Evolutionary conservation across 768 basidiomycete genomes (phyloP).

Genomic region (Russula compacta): DNA sequence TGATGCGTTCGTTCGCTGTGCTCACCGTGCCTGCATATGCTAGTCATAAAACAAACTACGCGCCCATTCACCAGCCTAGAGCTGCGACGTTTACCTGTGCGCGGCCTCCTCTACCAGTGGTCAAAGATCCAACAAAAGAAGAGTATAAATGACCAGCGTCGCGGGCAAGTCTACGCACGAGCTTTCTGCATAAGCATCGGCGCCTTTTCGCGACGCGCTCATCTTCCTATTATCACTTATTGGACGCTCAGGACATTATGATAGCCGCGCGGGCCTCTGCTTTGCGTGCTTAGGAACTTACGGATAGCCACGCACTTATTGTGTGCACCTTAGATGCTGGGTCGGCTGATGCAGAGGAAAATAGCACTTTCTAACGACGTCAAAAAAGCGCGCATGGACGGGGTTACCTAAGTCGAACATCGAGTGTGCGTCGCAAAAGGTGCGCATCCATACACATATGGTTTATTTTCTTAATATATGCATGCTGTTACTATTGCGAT

Average conservation of each 20-base stretch:
- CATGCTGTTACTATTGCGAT: too few relatives aligned
- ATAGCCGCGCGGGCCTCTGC: conserved; percentile 9
- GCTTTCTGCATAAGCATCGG: conserved; percentile 10
- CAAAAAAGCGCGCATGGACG: conserved; percentile 14
- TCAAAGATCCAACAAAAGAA: conserved; percentile 21
- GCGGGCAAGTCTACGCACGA: conserved; percentile 12
- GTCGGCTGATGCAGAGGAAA: conserved; percentile 13
- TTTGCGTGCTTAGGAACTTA: neutral
- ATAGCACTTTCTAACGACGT: conserved; percentile 13
- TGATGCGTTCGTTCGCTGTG: conserved; percentile 5
- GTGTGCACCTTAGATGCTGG: conserved; percentile 7
- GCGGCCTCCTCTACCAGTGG: conserved; percentile 9
- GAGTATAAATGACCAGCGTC: conserved; percentile 12
- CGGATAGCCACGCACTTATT: too few relatives aligned
- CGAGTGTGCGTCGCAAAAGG: conserved; percentile 18
- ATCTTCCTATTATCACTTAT: neutral
- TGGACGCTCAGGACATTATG: conserved; percentile 20
- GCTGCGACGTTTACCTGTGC: neutral
- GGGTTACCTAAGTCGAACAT: conserved; percentile 20
- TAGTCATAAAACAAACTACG: conserved; percentile 20
- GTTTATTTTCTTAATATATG: too few relatives aligned
- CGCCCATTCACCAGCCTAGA: neutral
- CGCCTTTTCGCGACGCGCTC: neutral
- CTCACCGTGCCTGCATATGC: neutral
- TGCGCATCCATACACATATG: too few relatives aligned